Percentiles rank a stretch among this genome's conserved stretches.
Conservation (phyloP, 108 stramenopile genomes). For the Pinguiococcus pyrenoidosus region DNA sequence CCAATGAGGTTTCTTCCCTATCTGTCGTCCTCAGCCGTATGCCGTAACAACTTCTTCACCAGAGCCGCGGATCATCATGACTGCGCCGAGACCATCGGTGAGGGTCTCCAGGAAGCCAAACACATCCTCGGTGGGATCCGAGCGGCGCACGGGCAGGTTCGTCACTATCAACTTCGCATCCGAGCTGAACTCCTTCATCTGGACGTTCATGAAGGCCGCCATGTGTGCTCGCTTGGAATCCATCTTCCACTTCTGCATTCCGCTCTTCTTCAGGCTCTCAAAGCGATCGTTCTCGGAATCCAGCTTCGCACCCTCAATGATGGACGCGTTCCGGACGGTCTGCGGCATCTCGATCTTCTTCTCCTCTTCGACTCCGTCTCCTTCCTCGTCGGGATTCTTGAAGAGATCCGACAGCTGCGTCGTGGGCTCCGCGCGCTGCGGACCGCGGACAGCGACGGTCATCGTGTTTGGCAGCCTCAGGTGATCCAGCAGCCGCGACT, state of each 20-base stretch:
- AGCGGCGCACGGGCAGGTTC: conserved; percentile 50
- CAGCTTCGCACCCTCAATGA: conserved; percentile 4
- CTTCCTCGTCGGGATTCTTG: conserved; percentile 12
- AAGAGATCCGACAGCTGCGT: not conserved
- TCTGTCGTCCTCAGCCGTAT: no score
- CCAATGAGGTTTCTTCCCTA: no score
- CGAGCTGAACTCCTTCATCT: conserved; percentile 36
- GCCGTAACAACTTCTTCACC: conserved; percentile 56
- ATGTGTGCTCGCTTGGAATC: conserved; percentile 11
- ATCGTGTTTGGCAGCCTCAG: not conserved
- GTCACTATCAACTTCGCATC: conserved; percentile 53
- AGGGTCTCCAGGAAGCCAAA: conserved; percentile 43
- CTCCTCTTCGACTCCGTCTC: conserved; percentile 19
- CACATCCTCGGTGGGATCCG: conserved; percentile 34
- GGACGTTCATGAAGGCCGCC: conserved; percentile 41
- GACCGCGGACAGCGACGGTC: not conserved
- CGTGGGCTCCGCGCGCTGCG: not conserved
- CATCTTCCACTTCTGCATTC: not conserved
- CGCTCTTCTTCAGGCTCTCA: not conserved
- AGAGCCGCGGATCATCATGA: conserved; percentile 50
- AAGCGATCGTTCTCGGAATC: not conserved
- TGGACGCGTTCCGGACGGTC: not conserved
- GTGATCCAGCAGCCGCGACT: conserved; percentile 10
- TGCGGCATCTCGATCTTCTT: not conserved
- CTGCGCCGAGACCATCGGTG: conserved; percentile 34